A percentile compares a stretch with the other conserved stretches of the same genome.
Evolutionary conservation across 78 protist genomes (phyloP).

Genomic region (Dictyostelium brefeldianum): DNA sequence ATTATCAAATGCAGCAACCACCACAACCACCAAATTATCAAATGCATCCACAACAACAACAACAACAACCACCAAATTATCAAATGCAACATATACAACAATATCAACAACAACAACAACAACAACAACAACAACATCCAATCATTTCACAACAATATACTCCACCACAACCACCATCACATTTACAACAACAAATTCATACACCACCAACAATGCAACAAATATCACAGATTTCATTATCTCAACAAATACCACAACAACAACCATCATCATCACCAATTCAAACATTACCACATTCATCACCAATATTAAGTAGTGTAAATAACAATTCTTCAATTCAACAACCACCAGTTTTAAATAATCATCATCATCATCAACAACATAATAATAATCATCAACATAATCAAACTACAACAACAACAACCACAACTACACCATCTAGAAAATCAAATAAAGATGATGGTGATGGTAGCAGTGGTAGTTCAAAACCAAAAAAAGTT

Average conservation of each 20-base stretch:
- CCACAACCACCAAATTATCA: slow-evolving; percentile 6
- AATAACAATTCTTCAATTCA: neutral
- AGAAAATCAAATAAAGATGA: neutral
- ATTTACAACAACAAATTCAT: neutral
- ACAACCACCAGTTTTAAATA: neutral
- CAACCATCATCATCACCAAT: slow-evolving; percentile 4
- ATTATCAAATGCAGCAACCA: neutral
- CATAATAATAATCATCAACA: neutral
- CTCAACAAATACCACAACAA: slow-evolving; percentile 5
- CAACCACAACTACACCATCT: neutral
- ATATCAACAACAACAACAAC: slow-evolving; percentile 15
- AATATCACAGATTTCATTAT: neutral
- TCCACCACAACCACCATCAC: neutral
- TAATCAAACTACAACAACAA: slow-evolving; percentile 2
- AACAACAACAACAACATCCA: neutral
- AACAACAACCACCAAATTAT: neutral
- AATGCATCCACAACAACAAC: neutral
- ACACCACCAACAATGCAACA: neutral
- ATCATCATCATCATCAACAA: slow-evolving; percentile 18
- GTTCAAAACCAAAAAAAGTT: neutral
- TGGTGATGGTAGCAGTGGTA: no score
- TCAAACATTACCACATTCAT: neutral
- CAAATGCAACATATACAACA: neutral
- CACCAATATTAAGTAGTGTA: neutral
- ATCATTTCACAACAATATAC: neutral